A percentile compares a stretch with the other conserved stretches of the same genome.
These are phyloP conservation scores for Hsuehochloa calcarea DNA, from an alignment of 176 grass and related monocot genomes.

Conservation along the genomic window DNA sequence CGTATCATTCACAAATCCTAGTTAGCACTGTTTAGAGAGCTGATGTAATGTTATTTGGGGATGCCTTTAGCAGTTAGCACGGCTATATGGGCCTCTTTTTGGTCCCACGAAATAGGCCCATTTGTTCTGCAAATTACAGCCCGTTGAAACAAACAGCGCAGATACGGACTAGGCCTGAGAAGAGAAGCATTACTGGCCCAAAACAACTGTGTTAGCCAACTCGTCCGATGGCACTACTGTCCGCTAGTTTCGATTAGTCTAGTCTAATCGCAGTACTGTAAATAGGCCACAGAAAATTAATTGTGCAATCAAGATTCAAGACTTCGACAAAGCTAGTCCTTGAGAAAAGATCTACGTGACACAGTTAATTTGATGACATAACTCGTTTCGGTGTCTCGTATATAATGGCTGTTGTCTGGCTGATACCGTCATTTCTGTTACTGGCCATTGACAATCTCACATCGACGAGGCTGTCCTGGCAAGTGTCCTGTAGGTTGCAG, in stretches of 20 bases:
- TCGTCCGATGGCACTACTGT: neutral
- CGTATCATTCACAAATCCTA: too few species aligned
- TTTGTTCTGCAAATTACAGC: too few species aligned
- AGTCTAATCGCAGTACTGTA: neutral
- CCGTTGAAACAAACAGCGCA: neutral
- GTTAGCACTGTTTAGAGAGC: too few species aligned
- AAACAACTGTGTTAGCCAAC: neutral
- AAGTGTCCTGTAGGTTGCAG: neutral
- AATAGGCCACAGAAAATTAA: neutral
- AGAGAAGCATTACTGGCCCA: too few species aligned
- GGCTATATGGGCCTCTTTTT: neutral
- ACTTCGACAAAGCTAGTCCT: neutral
- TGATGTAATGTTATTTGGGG: too few species aligned
- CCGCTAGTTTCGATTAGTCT: neutral
- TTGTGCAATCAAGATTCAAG: neutral
- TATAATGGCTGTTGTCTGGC: neutral
- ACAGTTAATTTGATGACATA: neutral
- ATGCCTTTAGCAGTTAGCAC: too few species aligned
- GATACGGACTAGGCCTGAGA: neutral
- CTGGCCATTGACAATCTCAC: too few species aligned
- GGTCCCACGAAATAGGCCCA: neutral
- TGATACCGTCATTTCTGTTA: neutral
- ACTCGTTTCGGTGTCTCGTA: neutral
- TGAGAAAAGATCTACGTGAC: neutral
- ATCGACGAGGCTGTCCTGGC: neutral